A percentile compares a stretch with the other conserved stretches of the same genome.
These are phyloP conservation scores for Plantago elongata DNA, from an alignment of 257 asterid genomes.

Conservation along the genomic window DNA sequence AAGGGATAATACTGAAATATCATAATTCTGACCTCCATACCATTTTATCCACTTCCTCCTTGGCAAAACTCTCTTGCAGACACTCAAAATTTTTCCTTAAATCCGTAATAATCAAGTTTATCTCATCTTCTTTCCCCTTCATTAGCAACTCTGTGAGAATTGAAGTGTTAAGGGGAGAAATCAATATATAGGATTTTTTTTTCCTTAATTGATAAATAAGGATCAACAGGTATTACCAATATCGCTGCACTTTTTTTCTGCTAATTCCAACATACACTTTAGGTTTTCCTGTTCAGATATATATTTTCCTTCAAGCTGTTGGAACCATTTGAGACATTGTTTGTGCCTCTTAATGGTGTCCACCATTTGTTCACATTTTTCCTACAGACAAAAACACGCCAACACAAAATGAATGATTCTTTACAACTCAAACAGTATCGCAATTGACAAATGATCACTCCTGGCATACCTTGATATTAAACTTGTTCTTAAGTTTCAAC, in stretches of 20 bases:
- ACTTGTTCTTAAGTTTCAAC: slow-evolving; percentile 58
- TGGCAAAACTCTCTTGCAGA: slow-evolving; percentile 57
- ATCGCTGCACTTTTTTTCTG: slow-evolving; percentile 59
- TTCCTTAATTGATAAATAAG: no score
- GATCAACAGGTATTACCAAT: slow-evolving; percentile 27
- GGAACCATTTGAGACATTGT: slow-evolving; percentile 81
- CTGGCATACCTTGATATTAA: slow-evolving; percentile 36
- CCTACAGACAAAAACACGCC: slow-evolving; percentile 40
- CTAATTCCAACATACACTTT: slow-evolving; percentile 51
- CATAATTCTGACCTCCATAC: slow-evolving; percentile 26
- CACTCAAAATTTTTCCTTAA: slow-evolving; percentile 60
- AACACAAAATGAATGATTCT: not conserved
- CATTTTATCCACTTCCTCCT: slow-evolving; percentile 68
- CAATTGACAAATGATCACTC: no score
- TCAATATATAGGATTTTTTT: no score
- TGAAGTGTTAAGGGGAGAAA: not conserved
- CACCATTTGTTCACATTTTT: slow-evolving; percentile 61
- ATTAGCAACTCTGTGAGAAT: slow-evolving; percentile 49
- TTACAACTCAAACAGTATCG: no score
- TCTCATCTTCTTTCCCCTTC: slow-evolving; percentile 77
- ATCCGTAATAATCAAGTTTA: slow-evolving; percentile 69
- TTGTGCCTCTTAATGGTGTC: slow-evolving; percentile 68
- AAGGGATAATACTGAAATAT: not conserved
- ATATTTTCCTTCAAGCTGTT: slow-evolving; percentile 63
- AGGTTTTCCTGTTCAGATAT: slow-evolving; percentile 49